Conservation (phyloP, 192 early-diverging fungal species). For the Entomortierella lignicola region DNA sequence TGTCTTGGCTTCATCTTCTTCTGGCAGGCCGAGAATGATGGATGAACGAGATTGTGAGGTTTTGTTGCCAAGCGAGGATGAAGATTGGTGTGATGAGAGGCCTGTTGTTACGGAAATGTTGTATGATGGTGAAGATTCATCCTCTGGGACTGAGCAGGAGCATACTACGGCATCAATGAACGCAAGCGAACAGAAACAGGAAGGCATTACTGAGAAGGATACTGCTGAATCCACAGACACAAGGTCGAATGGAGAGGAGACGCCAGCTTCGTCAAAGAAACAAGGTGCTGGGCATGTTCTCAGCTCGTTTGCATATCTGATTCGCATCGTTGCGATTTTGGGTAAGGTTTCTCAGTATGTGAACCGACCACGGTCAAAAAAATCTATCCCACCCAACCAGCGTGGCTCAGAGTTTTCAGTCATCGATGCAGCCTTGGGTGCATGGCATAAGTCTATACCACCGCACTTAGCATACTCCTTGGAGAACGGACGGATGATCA, state of each 20-base stretch:
- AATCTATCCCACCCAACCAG: slow-evolving; percentile 53
- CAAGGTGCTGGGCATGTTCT: slow-evolving; percentile 23
- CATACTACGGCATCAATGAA: neutral
- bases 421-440: slow-evolving; percentile 46
- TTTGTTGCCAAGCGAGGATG: slow-evolving; percentile 60
- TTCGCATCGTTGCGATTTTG: slow-evolving; percentile 56
- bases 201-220: neutral
- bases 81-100: slow-evolving; percentile 56
- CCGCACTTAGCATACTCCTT: slow-evolving; percentile 44
- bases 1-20: slow-evolving; percentile 43
- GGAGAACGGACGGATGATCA: slow-evolving; percentile 51
- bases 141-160: slow-evolving; percentile 38
- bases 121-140: slow-evolving; percentile 31
- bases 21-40: slow-evolving; percentile 61
- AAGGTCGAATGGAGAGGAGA: neutral
- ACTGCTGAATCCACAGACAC: neutral
- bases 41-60: slow-evolving; percentile 62
- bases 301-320: slow-evolving; percentile 53
- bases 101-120: slow-evolving; percentile 48
- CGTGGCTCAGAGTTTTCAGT: slow-evolving; percentile 58
- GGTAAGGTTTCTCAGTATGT: slow-evolving; percentile 59
- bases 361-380: slow-evolving; percentile 53
- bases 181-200: neutral
- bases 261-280: neutral
- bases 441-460: slow-evolving; percentile 54